Conservation (phyloP, 305 asterid genomes). For the Fraxinus dipetala region DNA sequence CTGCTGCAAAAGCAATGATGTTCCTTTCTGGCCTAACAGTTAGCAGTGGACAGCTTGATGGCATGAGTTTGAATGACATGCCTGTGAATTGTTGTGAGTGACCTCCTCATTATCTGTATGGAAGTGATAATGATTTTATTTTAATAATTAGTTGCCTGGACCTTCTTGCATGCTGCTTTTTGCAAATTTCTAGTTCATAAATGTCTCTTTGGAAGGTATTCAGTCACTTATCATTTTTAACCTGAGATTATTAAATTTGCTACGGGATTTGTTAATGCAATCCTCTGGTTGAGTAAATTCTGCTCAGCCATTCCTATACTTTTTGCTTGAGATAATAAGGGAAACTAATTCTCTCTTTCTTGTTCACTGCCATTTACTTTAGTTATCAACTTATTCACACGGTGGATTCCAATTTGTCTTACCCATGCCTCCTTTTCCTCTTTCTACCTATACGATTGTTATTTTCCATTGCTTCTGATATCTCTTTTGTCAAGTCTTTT, state of each 20-base stretch:
- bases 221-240: not conserved
- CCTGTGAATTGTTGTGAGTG: constrained; percentile 79
- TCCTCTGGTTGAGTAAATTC: constrained; percentile 11
- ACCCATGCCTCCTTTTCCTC: not conserved
- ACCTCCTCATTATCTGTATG: constrained; percentile 17
- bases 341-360: constrained; percentile 9
- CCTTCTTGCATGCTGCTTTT: constrained; percentile 17
- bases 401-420: not conserved
- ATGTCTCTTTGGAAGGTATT: constrained; percentile 10
- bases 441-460: not conserved
- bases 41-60: constrained; percentile 77
- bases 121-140: constrained; percentile 1
- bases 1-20: constrained; percentile 92
- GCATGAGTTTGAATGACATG: constrained; percentile 74
- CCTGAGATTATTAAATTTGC: constrained; percentile 12
- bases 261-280: constrained; percentile 13
- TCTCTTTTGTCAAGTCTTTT: not conserved
- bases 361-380: constrained; percentile 1
- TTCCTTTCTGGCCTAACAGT: constrained; percentile 71
- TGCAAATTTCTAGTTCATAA: constrained; percentile 1
- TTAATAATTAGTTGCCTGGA: constrained; percentile 17
- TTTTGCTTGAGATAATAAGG: constrained; percentile 14
- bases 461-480: not conserved
- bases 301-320: constrained; percentile 12
- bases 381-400: constrained; percentile 5